phyloP scores from a whole-genome alignment of 2,329 filamentous ascomycete genomes.

The Amylocarpus encephaloides region DNA sequence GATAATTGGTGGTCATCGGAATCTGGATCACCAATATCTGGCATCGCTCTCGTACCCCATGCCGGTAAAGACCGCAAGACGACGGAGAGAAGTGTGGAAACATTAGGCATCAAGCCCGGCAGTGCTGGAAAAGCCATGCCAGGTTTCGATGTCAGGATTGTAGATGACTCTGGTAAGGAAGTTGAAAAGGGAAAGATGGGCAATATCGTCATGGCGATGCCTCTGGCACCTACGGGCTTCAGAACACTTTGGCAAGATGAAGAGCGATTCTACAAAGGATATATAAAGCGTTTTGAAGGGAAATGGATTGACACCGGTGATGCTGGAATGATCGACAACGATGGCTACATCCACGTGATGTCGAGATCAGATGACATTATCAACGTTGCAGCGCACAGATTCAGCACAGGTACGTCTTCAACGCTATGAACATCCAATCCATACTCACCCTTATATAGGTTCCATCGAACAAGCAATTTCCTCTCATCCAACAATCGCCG shows the following conservation, averaged over 20 bases:
- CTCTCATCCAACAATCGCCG: slow-evolving; percentile 69
- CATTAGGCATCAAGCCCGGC: slow-evolving; percentile 67
- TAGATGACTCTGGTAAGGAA: slow-evolving; percentile 73
- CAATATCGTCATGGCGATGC: slow-evolving; percentile 80
- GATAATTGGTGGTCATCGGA: slow-evolving; percentile 74
- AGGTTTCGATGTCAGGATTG: slow-evolving; percentile 79
- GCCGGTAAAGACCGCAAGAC: slow-evolving; percentile 49
- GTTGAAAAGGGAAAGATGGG: slow-evolving; percentile 72
- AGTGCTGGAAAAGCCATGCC: slow-evolving; percentile 89
- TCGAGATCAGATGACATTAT: slow-evolving; percentile 74
- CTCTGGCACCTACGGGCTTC: slow-evolving; percentile 79
- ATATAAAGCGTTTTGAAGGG: slow-evolving; percentile 73
- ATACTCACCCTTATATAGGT: slow-evolving; percentile 40
- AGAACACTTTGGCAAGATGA: slow-evolving; percentile 82
- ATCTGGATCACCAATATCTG: slow-evolving; percentile 62
- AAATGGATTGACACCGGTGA: slow-evolving; percentile 90
- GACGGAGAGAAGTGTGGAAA: slow-evolving; percentile 32
- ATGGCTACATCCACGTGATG: slow-evolving; percentile 62
- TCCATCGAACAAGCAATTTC: slow-evolving; percentile 88
- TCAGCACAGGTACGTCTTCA: slow-evolving; percentile 65
- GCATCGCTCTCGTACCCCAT: slow-evolving; percentile 56
- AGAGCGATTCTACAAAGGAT: slow-evolving; percentile 77
- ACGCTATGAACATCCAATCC: background rate
- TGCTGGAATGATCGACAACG: slow-evolving; percentile 74
- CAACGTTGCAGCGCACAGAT: slow-evolving; percentile 89